These are phyloP conservation scores for Parachlorella kessleri DNA, from an alignment of 139 green algal species.

Conservation along the genomic window DNA sequence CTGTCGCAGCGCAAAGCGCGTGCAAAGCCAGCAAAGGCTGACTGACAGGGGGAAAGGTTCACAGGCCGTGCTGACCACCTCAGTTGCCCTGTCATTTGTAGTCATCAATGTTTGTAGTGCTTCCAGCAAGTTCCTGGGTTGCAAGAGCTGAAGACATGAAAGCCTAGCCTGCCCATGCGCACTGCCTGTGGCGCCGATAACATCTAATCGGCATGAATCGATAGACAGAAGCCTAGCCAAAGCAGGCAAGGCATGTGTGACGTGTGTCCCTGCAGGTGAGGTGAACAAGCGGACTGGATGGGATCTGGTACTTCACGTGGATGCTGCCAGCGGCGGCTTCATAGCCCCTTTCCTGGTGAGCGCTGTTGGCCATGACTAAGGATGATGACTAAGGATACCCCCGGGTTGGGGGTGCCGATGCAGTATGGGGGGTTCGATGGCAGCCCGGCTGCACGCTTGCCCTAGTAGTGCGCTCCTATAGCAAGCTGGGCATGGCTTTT, in stretches of 20 bases:
- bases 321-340: slow-evolving; percentile 70
- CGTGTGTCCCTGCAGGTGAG: not conserved
- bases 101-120: not conserved
- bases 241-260: too few relatives aligned
- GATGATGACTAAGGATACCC: too few relatives aligned
- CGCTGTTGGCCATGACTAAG: too few relatives aligned
- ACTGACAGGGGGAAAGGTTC: not conserved
- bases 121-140: not conserved
- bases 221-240: too few relatives aligned
- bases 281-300: slow-evolving; percentile 55
- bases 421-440: too few relatives aligned
- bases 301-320: slow-evolving; percentile 71
- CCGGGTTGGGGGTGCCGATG: too few relatives aligned
- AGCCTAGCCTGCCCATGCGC: not conserved
- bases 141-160: not conserved
- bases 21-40: not conserved
- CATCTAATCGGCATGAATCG: not conserved
- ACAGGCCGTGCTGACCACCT: too few relatives aligned
- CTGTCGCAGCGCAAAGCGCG: not conserved
- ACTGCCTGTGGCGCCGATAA: not conserved
- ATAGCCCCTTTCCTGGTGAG: slow-evolving; percentile 68
- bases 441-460: too few relatives aligned
- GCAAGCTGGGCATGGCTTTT: too few relatives aligned
- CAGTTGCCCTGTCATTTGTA: not conserved
- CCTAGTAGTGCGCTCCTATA: too few relatives aligned